Percentiles rank a stretch among this genome's conserved stretches.
phyloP scores from a whole-genome alignment of 352 stramenopile genomes.

The Phytophthora cactorum region DNA sequence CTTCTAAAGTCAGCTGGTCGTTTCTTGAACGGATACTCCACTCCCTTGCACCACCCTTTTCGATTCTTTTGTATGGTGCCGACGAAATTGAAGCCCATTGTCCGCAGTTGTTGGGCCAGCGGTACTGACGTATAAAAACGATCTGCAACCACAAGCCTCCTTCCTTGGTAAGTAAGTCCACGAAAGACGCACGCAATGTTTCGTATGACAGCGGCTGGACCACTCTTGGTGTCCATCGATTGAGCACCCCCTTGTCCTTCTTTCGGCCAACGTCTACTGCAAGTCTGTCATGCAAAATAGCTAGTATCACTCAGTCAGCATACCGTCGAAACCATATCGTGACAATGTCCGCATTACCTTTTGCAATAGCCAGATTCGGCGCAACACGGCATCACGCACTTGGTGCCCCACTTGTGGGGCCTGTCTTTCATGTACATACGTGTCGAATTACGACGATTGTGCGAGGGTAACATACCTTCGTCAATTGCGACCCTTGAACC shows the following conservation, averaged over 20 bases:
- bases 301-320: background rate
- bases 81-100: slow-evolving; percentile 11
- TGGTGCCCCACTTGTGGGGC: background rate
- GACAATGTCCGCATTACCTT: slow-evolving; percentile 9
- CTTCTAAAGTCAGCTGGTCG: background rate
- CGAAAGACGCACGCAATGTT: slow-evolving; percentile 11
- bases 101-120: slow-evolving; percentile 7
- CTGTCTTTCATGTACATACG: slow-evolving; percentile 3
- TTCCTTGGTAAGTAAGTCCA: background rate
- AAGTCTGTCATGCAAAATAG: background rate
- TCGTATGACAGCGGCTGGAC: background rate
- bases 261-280: slow-evolving; percentile 9
- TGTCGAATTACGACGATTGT: slow-evolving; percentile 12
- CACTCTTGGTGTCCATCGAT: slow-evolving; percentile 7
- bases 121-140: slow-evolving; percentile 6
- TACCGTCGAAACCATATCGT: background rate
- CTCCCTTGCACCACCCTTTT: slow-evolving; percentile 10
- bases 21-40: slow-evolving; percentile 16
- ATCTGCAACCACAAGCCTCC: background rate
- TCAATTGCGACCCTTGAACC: slow-evolving; percentile 10
- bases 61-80: slow-evolving; percentile 10
- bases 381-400: slow-evolving; percentile 26
- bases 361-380: slow-evolving; percentile 21
- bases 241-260: background rate
- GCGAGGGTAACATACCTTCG: slow-evolving; percentile 16